These are phyloP conservation scores for Elsinoe necatrix DNA, from an alignment of 2,329 filamentous ascomycete genomes.

Conservation along the genomic window DNA sequence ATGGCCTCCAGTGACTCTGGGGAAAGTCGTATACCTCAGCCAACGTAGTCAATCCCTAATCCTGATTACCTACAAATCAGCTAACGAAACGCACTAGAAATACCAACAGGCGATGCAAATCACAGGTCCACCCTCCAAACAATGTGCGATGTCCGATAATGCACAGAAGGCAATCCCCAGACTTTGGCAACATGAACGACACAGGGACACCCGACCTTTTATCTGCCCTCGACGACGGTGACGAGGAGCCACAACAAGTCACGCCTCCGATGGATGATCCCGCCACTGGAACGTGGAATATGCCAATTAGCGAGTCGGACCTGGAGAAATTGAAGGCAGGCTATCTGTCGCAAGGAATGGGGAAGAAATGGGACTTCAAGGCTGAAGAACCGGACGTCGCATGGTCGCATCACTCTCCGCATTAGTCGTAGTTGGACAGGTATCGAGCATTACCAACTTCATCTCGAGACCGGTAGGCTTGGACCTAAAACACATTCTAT, in stretches of 20 bases:
- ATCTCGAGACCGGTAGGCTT: background rate
- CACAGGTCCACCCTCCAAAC: background rate
- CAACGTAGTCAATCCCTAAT: background rate
- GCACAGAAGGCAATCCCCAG: background rate
- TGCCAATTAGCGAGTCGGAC: slow-evolving; percentile 21
- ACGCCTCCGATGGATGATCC: slow-evolving; percentile 17
- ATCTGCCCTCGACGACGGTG: background rate
- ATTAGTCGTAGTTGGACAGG: slow-evolving; percentile 22
- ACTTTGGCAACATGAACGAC: background rate
- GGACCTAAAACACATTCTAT: slow-evolving; percentile 5
- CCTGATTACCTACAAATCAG: background rate
- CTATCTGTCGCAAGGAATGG: slow-evolving; percentile 21
- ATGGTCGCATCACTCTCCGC: slow-evolving; percentile 21
- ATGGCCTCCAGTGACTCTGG: background rate
- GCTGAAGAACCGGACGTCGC: slow-evolving; percentile 21
- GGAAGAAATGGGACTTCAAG: slow-evolving; percentile 22
- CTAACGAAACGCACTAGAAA: background rate
- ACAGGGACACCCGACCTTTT: slow-evolving; percentile 2
- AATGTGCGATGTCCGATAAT: background rate
- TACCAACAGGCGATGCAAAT: background rate
- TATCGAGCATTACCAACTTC: slow-evolving; percentile 17
- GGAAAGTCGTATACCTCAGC: slow-evolving; percentile 3
- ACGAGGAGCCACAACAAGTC: slow-evolving; percentile 18
- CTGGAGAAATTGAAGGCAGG: slow-evolving; percentile 23
- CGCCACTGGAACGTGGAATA: slow-evolving; percentile 20